Conservation (phyloP, 805 yeast genomes). For the Wickerhamiella nectarea region DNA sequence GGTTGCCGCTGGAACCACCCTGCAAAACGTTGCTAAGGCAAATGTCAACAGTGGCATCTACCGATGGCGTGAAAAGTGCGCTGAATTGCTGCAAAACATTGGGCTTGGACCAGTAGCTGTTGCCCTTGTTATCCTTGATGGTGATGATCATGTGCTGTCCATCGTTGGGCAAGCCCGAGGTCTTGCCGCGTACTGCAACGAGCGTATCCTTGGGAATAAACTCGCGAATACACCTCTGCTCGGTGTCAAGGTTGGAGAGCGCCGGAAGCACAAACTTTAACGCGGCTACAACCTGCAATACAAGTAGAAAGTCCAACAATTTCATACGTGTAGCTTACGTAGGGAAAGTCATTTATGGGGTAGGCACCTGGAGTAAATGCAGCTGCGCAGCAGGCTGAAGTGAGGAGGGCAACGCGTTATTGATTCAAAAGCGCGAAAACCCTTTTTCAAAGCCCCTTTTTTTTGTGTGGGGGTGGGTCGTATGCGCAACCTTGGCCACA, state of each 20-base stretch:
- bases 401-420: too few species aligned
- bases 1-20: constrained; percentile 28
- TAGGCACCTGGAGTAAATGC: background rate
- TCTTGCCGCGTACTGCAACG: constrained; percentile 69
- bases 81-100: constrained; percentile 60
- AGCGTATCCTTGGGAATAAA: constrained; percentile 73
- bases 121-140: constrained; percentile 62
- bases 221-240: constrained; percentile 80
- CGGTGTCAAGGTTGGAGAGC: constrained; percentile 16
- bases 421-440: too few species aligned
- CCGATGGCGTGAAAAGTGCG: constrained; percentile 74
- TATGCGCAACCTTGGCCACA: too few species aligned
- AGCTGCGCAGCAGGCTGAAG: too few species aligned
- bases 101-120: constrained; percentile 66
- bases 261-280: constrained; percentile 26
- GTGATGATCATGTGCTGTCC: constrained; percentile 65
- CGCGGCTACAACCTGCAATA: constrained; percentile 17
- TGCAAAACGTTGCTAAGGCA: constrained; percentile 63
- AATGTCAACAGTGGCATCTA: constrained; percentile 75
- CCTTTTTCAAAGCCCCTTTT: too few species aligned
- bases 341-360: background rate
- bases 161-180: constrained; percentile 68
- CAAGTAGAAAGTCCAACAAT: constrained; percentile 12
- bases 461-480: too few species aligned
- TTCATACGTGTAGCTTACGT: constrained; percentile 11